Base-by-base conservation (phyloP, 139 green algal species). In the Spirogloea muscicola region DNA sequence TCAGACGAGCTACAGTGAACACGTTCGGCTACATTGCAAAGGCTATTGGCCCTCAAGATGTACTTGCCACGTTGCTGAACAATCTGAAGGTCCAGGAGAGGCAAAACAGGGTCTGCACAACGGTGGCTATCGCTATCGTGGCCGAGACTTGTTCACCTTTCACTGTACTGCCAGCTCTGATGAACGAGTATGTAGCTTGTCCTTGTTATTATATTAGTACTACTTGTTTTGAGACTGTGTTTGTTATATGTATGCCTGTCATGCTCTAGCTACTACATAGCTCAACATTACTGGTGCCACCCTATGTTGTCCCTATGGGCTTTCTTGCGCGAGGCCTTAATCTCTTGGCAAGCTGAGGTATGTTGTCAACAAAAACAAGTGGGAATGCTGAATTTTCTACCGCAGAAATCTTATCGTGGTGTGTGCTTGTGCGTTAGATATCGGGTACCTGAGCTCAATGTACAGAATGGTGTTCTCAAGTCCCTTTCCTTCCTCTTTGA, bases 1-100 rank as follows among this genome's bases (percentile, higher is more conserved):
- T 98, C 76, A 78, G 92, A 27, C 85, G 92, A 48, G 94, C 94
- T 7, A 95, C 94, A 33, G 95, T 98, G 82, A 98, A 97, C 88
- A 98, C 94, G 0, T 99, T 99, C 88, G 94, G 94, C 48, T 98
- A 98, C 87, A 99, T 99, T 72, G 94, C 94, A 60, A 96, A 97
- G 86, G 94, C 94, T 42, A 97, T 99, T 51, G 94, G 3, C 87
- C 94, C 40, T 37, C 89, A 97, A 85, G 94, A 99, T 68, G 94
- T 99, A 75, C 87, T 99, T 73, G 94, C 95, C 13, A 97, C 94
- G 48, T 86, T 99, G 74, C 86, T 99, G 40, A 98, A 99, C 87
- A 98, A 98, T 83, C 86, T 98, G 16, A 98, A 98, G 89, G 94
- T 99, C 64, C 94, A 99, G 87, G 94, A 99, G 87, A 87, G 94